Conservation (phyloP, 306 rosid genomes). For the Purshia tridentata region DNA sequence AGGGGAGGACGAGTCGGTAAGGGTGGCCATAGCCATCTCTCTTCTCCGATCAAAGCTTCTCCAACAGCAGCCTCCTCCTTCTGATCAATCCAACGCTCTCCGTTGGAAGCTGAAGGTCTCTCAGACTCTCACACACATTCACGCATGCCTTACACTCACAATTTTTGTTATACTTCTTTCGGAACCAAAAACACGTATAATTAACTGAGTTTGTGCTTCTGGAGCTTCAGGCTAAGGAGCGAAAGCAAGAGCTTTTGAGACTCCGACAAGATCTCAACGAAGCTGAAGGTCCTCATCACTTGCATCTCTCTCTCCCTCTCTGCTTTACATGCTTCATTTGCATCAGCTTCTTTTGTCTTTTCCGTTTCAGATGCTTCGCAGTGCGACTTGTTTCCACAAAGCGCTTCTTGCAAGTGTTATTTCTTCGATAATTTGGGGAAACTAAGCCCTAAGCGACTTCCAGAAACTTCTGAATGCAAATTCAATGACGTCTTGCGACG, state of each 20-base stretch:
- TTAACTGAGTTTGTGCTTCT: slow-evolving; percentile 3
- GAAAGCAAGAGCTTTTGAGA: slow-evolving; percentile 74
- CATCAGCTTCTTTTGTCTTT: neutral
- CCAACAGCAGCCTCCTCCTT: slow-evolving; percentile 24
- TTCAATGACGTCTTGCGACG: slow-evolving; percentile 85
- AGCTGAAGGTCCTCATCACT: slow-evolving; percentile 55
- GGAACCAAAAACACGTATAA: slow-evolving; percentile 5
- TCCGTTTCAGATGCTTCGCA: slow-evolving; percentile 60
- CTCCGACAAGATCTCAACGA: slow-evolving; percentile 77
- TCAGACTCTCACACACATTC: neutral
- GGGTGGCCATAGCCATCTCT: slow-evolving; percentile 74
- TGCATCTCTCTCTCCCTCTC: neutral
- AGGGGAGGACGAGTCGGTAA: slow-evolving; percentile 51
- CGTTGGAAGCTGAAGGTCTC: slow-evolving; percentile 93
- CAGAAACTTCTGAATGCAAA: slow-evolving; percentile 45
- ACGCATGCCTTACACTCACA: neutral
- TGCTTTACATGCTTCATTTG: neutral
- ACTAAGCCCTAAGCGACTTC: slow-evolving; percentile 37
- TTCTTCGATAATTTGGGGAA: slow-evolving; percentile 70
- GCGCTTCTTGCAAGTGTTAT: slow-evolving; percentile 85
- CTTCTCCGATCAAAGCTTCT: slow-evolving; percentile 65
- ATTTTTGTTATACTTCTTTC: neutral
- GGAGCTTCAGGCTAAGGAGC: slow-evolving; percentile 71
- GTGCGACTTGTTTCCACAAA: slow-evolving; percentile 65
- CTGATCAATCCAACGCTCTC: slow-evolving; percentile 53